Conservation (phyloP, 495 filamentous ascomycete genomes). For the Umbilicaria muhlenbergii region DNA sequence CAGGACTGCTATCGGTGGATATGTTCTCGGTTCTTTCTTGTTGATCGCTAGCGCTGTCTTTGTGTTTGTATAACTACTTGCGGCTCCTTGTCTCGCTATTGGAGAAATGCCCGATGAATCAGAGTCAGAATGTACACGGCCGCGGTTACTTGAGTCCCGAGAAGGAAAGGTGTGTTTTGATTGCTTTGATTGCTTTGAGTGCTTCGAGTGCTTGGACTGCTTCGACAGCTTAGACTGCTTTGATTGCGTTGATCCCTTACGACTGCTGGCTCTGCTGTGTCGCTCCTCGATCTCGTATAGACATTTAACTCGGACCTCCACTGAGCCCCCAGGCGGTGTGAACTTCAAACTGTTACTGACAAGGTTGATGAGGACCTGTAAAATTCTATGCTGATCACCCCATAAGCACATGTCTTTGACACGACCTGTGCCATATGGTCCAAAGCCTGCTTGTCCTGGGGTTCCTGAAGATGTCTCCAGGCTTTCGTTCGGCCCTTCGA, state of each 20-base stretch:
- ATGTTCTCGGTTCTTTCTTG: slow-evolving; percentile 36
- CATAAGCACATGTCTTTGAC: slow-evolving; percentile 64
- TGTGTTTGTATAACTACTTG: slow-evolving; percentile 12
- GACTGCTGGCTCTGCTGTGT: slow-evolving; percentile 2
- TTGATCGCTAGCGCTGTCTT: slow-evolving; percentile 38
- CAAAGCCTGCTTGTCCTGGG: slow-evolving; percentile 30
- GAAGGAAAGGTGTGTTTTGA: slow-evolving; percentile 9
- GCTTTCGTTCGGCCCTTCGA: slow-evolving; percentile 35
- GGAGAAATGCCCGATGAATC: slow-evolving; percentile 7
- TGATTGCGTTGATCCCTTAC: slow-evolving; percentile 14
- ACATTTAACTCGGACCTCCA: slow-evolving; percentile 60
- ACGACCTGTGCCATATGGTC: slow-evolving; percentile 43
- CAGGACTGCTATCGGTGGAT: slow-evolving; percentile 25
- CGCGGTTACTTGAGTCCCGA: slow-evolving; percentile 1
- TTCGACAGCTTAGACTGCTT: slow-evolving; percentile 10
- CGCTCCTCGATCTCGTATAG: slow-evolving; percentile 13
- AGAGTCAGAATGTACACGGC: slow-evolving; percentile 17
- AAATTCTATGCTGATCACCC: slow-evolving; percentile 81
- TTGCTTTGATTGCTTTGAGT: slow-evolving; percentile 4
- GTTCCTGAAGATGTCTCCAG: slow-evolving; percentile 17
- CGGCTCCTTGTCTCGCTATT: slow-evolving; percentile 3
- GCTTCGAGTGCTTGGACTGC: background rate
- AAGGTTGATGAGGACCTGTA: slow-evolving; percentile 84
- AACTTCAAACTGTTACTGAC: slow-evolving; percentile 91
- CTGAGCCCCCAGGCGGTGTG: slow-evolving; percentile 60